Evolutionary conservation across 2,329 filamentous ascomycete species (phyloP), one percentile per base, ranked within the genome.

Genomic region (Emergomyces africanus): DNA sequence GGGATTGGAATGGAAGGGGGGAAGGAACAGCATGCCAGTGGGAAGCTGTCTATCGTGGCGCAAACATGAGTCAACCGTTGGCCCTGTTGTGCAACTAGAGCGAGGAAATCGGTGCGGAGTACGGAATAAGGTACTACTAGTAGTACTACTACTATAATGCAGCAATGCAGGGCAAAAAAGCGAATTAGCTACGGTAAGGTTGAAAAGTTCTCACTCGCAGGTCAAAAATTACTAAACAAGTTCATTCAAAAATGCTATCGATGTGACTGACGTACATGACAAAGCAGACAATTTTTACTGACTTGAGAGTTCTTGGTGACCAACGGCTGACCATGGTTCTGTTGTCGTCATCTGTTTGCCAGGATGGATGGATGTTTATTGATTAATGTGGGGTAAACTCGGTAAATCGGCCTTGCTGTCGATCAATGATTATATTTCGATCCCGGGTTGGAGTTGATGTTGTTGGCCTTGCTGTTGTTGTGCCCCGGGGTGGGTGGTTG

Each of bases 51-150:
- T 3, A 44, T 55, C 12, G 51, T 35, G 33, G 37, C 51, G n/a
- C 37, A 54, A 54, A 41, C 51, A 54, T 41, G 35, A 54, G 53
- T 25, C 28, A 39, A 33, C 53, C 53, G 53, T 55, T 55, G 53
- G 53, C 25, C 35, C 35, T 9, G 35, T 10, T 25, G 51, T 54
- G 51, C 9, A 23, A 54, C 23, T 23, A n/a, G 33, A 54, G n/a
- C 20, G 35, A 54, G 20, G 20, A 25, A 39, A 41, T 48, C 23
- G 4, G 44, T 30, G 30, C 30, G 30, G 30, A 30, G 30, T 30
- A 6, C 30, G 30, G 30, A 30, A 6, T 30, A n/a, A n/a, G n/a
- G n/a, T n/a, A n/a, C n/a, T n/a, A n/a, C n/a, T n/a, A n/a, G n/a
- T n/a, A 46, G 42, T 46, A 30, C 30, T 30, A 30, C 30, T 30